Evolutionary conservation across 148 eudicot genomes (phyloP).

Genomic region (Camellia sinensis): DNA sequence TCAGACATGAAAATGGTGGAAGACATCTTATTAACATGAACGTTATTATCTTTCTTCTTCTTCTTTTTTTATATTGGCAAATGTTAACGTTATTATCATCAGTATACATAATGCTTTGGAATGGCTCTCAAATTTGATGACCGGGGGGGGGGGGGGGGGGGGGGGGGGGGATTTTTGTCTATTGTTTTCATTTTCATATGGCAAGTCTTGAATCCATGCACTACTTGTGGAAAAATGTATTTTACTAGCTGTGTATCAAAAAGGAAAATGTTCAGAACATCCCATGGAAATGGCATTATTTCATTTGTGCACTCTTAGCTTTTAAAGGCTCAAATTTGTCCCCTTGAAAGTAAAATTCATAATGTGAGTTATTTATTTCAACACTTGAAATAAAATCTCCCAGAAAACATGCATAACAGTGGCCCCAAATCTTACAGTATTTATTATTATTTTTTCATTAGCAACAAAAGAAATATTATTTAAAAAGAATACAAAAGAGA

Average conservation of each 20-base stretch:
- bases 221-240: neutral
- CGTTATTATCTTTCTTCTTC: neutral
- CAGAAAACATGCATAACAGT: neutral
- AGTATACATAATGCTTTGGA: neutral
- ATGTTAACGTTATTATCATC: too few species aligned
- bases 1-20: too few species aligned
- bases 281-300: neutral
- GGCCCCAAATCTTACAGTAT: neutral
- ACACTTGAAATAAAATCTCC: neutral
- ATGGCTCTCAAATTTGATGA: neutral
- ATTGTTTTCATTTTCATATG: neutral
- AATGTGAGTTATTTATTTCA: neutral
- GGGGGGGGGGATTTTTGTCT: neutral
- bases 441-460: too few species aligned
- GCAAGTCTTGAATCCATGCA: neutral
- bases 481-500: too few species aligned
- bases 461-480: too few species aligned
- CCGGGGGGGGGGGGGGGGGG: too few species aligned
- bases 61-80: too few species aligned
- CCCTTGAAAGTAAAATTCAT: neutral
- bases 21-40: too few species aligned
- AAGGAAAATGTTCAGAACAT: too few species aligned
- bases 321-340: neutral
- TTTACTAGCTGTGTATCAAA: neutral
- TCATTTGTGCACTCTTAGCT: neutral